Percentiles rank a stretch among this genome's conserved stretches.
Conservation (phyloP, 1,284 basidiomycete genomes). For the Sanghuangporus baumii region DNA sequence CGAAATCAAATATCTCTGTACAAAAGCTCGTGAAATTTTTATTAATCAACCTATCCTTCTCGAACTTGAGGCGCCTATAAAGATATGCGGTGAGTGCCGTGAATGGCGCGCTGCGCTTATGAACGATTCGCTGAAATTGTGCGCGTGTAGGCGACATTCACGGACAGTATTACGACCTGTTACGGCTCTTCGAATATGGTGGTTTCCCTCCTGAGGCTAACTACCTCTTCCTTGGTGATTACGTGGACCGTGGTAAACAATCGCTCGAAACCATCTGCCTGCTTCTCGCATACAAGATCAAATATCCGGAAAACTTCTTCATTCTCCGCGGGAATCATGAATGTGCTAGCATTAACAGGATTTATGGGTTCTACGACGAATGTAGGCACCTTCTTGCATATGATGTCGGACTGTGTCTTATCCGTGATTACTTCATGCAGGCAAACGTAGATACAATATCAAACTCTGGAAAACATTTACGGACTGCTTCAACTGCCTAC, state of each 20-base stretch:
- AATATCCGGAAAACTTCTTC: constrained; percentile 98
- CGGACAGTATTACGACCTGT: constrained; percentile 92
- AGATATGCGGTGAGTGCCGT: constrained; percentile 76
- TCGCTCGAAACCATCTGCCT: constrained; percentile 91
- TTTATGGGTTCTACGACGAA: constrained; percentile 97
- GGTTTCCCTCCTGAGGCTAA: constrained; percentile 96
- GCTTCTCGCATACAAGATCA: constrained; percentile 93
- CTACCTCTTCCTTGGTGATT: constrained; percentile 93
- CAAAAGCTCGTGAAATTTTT: constrained; percentile 93
- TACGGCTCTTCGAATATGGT: constrained; percentile 92
- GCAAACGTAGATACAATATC: constrained; percentile 97
- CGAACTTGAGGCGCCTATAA: constrained; percentile 93
- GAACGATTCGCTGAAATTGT: constrained; percentile 4
- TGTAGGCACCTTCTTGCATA: constrained; percentile 47
- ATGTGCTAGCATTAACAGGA: constrained; percentile 92
- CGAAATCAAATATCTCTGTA: constrained; percentile 95
- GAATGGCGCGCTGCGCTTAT: constrained; percentile 18
- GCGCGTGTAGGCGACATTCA: constrained; percentile 77
- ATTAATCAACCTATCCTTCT: constrained; percentile 93
- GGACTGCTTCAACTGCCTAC: constrained; percentile 94
- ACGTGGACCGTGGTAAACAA: constrained; percentile 94
- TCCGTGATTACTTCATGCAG: constrained; percentile 34
- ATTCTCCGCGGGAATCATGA: constrained; percentile 93
- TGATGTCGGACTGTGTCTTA: constrained; percentile 4
- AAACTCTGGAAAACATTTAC: constrained; percentile 98